Evolutionary conservation across 768 basidiomycete genomes (phyloP).

Genomic region (Lactifluus echinatus): DNA sequence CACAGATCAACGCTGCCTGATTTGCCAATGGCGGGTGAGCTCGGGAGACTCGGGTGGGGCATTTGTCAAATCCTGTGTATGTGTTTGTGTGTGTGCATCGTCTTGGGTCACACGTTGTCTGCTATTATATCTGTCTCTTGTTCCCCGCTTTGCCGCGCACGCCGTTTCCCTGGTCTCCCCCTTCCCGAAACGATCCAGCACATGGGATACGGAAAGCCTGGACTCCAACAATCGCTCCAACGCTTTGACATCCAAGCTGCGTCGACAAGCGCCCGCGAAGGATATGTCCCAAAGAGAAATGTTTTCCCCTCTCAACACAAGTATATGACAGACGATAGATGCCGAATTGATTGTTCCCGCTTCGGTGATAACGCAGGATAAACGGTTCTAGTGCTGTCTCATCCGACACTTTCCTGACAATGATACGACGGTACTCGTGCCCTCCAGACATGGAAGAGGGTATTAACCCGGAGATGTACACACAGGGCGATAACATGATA

Average conservation of each 20-base stretch:
- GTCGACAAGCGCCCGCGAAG: background rate
- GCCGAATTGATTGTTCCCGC: background rate
- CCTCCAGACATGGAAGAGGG: background rate
- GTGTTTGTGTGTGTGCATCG: background rate
- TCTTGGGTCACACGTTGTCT: background rate
- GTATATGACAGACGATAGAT: background rate
- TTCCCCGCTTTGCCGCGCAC: constrained; percentile 9
- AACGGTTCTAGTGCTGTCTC: background rate
- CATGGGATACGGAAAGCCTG: background rate
- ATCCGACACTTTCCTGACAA: background rate
- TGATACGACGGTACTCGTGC: background rate
- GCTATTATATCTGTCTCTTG: background rate
- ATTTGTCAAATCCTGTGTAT: background rate
- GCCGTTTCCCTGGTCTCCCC: constrained; percentile 1
- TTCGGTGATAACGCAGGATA: background rate
- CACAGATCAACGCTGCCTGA: constrained; percentile 49
- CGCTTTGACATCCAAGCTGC: constrained; percentile 9
- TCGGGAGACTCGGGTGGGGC: background rate
- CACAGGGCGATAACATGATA: background rate
- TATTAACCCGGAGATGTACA: background rate
- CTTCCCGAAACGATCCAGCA: background rate
- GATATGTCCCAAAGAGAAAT: background rate
- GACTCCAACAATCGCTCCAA: background rate
- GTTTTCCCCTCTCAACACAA: background rate
- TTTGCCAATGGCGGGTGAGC: background rate